Conservation (phyloP, 768 basidiomycete species). For the Fomitopsis serialis region DNA sequence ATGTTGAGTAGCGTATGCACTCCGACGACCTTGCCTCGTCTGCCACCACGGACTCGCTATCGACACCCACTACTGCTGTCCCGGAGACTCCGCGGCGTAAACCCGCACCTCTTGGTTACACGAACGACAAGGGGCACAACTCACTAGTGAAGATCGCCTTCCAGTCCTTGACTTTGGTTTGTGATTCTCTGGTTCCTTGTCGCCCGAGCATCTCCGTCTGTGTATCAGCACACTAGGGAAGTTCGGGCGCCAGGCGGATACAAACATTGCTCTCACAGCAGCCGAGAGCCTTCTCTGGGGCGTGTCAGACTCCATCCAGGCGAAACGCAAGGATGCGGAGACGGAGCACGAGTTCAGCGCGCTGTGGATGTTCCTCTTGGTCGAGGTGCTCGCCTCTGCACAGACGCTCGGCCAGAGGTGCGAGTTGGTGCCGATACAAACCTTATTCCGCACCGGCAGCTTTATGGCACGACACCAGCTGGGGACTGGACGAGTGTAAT, state of each 20-base stretch:
- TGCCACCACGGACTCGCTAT: slow-evolving; percentile 30
- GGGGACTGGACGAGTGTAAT: slow-evolving; percentile 85
- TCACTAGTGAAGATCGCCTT: slow-evolving; percentile 88
- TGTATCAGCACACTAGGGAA: slow-evolving; percentile 89
- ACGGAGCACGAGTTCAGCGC: slow-evolving; percentile 70
- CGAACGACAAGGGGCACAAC: slow-evolving; percentile 65
- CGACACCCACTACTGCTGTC: slow-evolving; percentile 10
- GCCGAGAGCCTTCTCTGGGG: slow-evolving; percentile 93
- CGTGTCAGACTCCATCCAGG: slow-evolving; percentile 92
- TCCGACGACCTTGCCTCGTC: slow-evolving; percentile 35
- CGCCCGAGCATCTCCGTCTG: slow-evolving; percentile 73
- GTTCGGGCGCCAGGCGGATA: slow-evolving; percentile 90
- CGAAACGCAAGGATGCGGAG: slow-evolving; percentile 62
- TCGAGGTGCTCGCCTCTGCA: slow-evolving; percentile 78
- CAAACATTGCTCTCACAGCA: slow-evolving; percentile 93
- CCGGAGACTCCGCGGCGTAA: slow-evolving; percentile 2
- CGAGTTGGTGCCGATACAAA: slow-evolving; percentile 93
- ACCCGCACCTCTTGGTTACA: slow-evolving; percentile 47
- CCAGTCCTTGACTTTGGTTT: slow-evolving; percentile 89
- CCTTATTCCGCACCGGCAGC: slow-evolving; percentile 90
- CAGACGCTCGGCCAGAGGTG: slow-evolving; percentile 81
- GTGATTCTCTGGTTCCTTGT: slow-evolving; percentile 86
- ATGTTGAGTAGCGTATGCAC: slow-evolving; percentile 86
- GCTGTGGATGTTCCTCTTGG: slow-evolving; percentile 90
- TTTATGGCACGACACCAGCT: slow-evolving; percentile 84